Evolutionary conservation across 371 early-diverging fungal genomes (phyloP), one percentile per base, ranked within the genome.

Genomic region (Circinella minor): DNA sequence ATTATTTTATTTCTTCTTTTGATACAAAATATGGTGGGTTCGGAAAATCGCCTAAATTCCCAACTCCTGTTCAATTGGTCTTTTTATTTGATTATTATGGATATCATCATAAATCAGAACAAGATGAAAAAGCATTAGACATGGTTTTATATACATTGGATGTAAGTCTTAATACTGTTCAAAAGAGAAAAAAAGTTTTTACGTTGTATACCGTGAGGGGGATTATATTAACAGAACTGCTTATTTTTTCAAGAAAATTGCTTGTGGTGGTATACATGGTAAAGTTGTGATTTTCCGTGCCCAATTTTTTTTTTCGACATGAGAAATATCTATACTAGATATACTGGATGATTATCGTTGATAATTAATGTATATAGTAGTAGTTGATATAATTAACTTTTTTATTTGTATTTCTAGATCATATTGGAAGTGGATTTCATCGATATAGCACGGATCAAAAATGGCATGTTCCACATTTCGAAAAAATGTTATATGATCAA

Each of bases 401-500:
- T 43, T 43, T 43, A 43, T 43, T 61, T 9, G 34, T 55, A 67
- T 18, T 4, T 55, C 54, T 39, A 82, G 90, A 90, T 68, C 90
- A 90, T 71, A 77, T 90, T 37, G 90, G 87, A 15, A 68, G 77
- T 43, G 90, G 90, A 8, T 88, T 90, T 64, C 90, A 90, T 70
- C 75, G 82, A 9, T 83, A 81, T 18, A 80, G 80, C 57, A 81
- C 82, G 4, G 82, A 81, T 60, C 59, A 75, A 36, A 71, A 72
- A 55, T 83, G 84, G 86, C 84, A 84, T 69, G 77, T 84, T 2
- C 86, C 81, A 46, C 88, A 88, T 73, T 91, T 89, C 74, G 91
- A 91, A 68, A 89, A 91, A 66, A 86, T 86, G 86, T 80, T 91
- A 14, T 91, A 90, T 69, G 90, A 90, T 76, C 90, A 91, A 82